Base-by-base conservation (phyloP, 352 stramenopile genomes). In the Globisporangium parvum region DNA sequence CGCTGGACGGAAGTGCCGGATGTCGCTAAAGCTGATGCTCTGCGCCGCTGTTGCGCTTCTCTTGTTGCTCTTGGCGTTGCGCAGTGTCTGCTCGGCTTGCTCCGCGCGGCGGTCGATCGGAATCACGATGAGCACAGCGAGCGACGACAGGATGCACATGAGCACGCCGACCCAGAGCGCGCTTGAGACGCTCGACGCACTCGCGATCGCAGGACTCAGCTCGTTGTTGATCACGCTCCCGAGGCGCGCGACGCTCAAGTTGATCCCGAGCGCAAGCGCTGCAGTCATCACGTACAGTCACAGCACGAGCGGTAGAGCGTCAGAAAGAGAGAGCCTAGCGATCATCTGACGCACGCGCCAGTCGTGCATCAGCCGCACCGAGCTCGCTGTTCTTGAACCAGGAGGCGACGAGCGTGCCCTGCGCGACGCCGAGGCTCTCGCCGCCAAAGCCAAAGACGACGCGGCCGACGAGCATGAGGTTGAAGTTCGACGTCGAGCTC, bases 171-270 rank as follows among this genome's bases (percentile, higher is more conserved):
- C 64, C 83, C 86, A 97, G 15, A 98, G 74, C 31, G 92, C 87
- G 0, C 65, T 63, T 4, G 76, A 86, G 15, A 96, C 80, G 47
- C 65, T 71, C 10, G 71, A 77, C 15, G 60, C 60, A 41, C 83
- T 63, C 0, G 92, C 90, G 33, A 98, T 73, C 47, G 71, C 55
- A 0, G 88, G 88, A 61, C 83, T 96, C 0, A 96, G 48, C 51
- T 91, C 76, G 63, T 98, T 96, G 71, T 98, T 98, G 61, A 97
- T 90, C 35, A 97, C 92, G 41, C 78, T 96, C 17, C 92, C 93
- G 10, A 97, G 68, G 37, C 91, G 74, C 46, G 80, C 80, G 11
- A 98, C 78, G 57, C 86, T 94, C n/a, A 98, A 68, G 47, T 94
- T 96, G 47, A 98, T 86, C 5, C 90, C 93, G 46, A 98, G 81